Base-by-base conservation (phyloP, 768 basidiomycete species). In the Lactifluus hygrophoroides region DNA sequence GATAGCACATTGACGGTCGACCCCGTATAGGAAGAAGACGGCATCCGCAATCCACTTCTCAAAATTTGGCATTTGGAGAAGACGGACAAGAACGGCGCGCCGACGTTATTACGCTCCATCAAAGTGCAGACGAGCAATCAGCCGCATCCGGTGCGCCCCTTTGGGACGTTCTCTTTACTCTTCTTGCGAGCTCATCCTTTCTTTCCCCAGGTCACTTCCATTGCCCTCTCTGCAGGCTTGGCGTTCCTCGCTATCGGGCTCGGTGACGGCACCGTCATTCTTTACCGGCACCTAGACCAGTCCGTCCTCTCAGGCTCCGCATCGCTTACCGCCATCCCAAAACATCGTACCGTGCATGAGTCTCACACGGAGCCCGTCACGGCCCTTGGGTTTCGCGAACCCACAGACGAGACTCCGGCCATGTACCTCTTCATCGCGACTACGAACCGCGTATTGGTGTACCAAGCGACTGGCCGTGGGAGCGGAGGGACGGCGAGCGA, bases 221-320 rank as follows among this genome's bases (percentile, higher is more conserved):
- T 96, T 42, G 90, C 94, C 0, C 74, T 94, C 21, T 88, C 94
- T 0, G 73, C 82, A 6, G 79, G 80, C 17, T 76, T 96, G 3
- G 82, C 89, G 0, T 90, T 94, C 69, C 82, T 99, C 25, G 87
- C 94, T 6, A 81, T 98, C 40, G 96, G 94, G 14, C 80, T 98
- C n/a, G 93, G 85, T 6, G 94, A 97, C 67, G 96, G 96, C 25
- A 90, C 90, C 0, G 94, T 96, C 16, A 77, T 98, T 9, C 77
- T 96, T 16, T 95, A 91, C 69, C 84, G 91, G 7, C 91, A 97
- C 67, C 76, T 97, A 19, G 87, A 94, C 69, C 94, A 97, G 68
- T 93, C 93, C 1, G 76, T 95, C 34, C 79, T 85, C 3, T 82
- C 89, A 46, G 64, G 70, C 17, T 82, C 85, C 11, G 72, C 77